phyloP scores from a whole-genome alignment of 495 filamentous ascomycete genomes.

The Xylaria grammica region DNA sequence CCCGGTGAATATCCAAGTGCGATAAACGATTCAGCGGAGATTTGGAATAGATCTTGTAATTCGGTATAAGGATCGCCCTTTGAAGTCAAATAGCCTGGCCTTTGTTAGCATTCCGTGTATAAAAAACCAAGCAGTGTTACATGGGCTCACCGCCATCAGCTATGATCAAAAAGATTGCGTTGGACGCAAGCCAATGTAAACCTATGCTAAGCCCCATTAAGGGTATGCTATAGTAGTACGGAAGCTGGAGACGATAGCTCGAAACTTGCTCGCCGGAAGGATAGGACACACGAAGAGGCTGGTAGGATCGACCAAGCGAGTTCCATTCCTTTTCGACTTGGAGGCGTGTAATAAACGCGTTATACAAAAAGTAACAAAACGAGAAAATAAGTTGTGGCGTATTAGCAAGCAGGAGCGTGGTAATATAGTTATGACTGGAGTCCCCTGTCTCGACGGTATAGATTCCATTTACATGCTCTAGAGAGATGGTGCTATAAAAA shows the following conservation, averaged over 20 bases:
- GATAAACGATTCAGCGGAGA: not conserved
- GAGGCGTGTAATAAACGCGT: constrained; percentile 20
- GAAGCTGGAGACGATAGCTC: constrained; percentile 25
- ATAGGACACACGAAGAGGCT: constrained; percentile 28
- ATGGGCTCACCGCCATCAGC: constrained; percentile 17
- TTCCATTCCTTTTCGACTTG: constrained; percentile 27
- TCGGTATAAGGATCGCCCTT: not conserved
- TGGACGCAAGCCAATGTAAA: constrained; percentile 31
- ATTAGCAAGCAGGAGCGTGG: constrained; percentile 18
- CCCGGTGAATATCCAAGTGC: not conserved
- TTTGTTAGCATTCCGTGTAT: not conserved
- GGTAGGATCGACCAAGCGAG: constrained; percentile 7
- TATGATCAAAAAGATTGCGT: constrained; percentile 15
- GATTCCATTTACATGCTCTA: no score
- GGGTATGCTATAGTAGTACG: constrained; percentile 24
- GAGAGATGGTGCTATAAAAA: no score
- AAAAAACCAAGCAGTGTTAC: not conserved
- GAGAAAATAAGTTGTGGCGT: constrained; percentile 27
- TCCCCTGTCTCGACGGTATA: not conserved
- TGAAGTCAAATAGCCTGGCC: not conserved
- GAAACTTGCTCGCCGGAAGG: constrained; percentile 26
- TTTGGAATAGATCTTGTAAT: not conserved
- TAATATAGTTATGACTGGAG: not conserved
- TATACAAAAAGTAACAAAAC: constrained; percentile 24
- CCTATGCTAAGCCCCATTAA: constrained; percentile 32